Percentiles rank a stretch among this genome's conserved stretches.
Conservation (phyloP, 2,329 filamentous ascomycete genomes). For the Aspergillus novoparasiticus region DNA sequence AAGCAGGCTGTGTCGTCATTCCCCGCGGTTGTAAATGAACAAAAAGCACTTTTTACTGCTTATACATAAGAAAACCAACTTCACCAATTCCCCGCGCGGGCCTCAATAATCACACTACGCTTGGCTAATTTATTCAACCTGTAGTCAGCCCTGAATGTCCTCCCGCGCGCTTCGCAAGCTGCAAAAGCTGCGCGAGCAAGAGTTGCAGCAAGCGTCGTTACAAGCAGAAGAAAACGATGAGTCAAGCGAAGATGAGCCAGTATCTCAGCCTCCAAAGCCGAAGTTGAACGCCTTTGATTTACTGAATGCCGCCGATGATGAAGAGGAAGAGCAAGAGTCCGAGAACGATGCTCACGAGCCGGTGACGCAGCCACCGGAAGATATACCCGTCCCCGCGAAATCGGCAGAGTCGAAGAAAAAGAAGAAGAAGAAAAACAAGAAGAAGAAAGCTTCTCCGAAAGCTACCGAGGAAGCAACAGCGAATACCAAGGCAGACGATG, state of each 20-base stretch:
- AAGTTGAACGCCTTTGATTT: conserved; percentile 59
- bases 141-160: conserved; percentile 54
- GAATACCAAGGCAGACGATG: conserved; percentile 25
- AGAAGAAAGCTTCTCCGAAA: conserved; percentile 53
- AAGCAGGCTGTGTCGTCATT: conserved; percentile 36
- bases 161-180: conserved; percentile 67
- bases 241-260: conserved; percentile 44
- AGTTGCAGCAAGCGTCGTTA: conserved; percentile 45
- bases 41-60: conserved; percentile 8
- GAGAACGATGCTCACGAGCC: conserved; percentile 21
- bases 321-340: conserved; percentile 40
- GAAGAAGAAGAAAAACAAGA: conserved; percentile 65
- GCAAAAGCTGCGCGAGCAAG: conserved; percentile 63
- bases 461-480: conserved; percentile 24
- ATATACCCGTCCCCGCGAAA: conserved; percentile 24
- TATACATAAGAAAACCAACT: neutral
- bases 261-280: conserved; percentile 36
- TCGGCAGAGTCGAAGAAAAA: conserved; percentile 37
- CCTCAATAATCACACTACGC: neutral
- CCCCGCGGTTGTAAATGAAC: conserved; percentile 25
- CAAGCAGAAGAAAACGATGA: conserved; percentile 31
- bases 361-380: conserved; percentile 19
- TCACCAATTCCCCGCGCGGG: neutral
- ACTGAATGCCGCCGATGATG: conserved; percentile 48
- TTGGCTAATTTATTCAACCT: neutral